Evolutionary conservation across 2,329 filamentous ascomycete genomes (phyloP).

Genomic region (Calonectria pseudoreteaudii): DNA sequence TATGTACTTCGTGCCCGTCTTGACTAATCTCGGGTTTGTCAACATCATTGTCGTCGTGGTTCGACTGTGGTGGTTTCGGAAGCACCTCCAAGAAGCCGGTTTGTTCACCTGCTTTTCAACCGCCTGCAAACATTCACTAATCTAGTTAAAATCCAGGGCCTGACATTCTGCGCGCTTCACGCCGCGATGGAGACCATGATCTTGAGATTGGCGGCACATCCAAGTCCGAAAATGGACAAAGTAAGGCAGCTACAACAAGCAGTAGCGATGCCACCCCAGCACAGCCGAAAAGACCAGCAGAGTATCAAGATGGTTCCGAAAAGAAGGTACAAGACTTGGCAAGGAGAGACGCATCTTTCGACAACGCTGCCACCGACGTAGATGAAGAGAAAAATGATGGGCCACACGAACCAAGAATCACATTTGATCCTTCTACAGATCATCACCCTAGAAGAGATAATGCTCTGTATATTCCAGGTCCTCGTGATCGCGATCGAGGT

Average conservation of each 20-base stretch:
- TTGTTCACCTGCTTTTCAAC: slow-evolving; percentile 5
- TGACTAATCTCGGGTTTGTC: slow-evolving; percentile 62
- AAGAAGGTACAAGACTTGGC: background rate
- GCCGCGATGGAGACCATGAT: background rate
- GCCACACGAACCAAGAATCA: slow-evolving; percentile 36
- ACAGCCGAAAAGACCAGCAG: background rate
- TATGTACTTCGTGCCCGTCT: slow-evolving; percentile 61
- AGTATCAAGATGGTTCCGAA: background rate
- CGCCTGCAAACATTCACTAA: background rate
- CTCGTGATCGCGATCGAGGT: slow-evolving; percentile 48
- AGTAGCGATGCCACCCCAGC: background rate
- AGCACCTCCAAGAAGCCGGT: slow-evolving; percentile 55
- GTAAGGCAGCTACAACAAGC: background rate
- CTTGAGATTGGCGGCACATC: slow-evolving; percentile 4
- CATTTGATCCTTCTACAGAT: slow-evolving; percentile 43
- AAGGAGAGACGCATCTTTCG: background rate
- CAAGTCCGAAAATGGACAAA: background rate
- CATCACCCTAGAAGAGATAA: slow-evolving; percentile 40
- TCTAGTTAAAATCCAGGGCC: slow-evolving; percentile 25
- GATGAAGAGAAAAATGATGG: slow-evolving; percentile 12
- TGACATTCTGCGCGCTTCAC: slow-evolving; percentile 21
- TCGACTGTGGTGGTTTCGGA: slow-evolving; percentile 61
- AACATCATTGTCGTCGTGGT: slow-evolving; percentile 62
- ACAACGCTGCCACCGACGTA: background rate
- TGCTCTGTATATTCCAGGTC: slow-evolving; percentile 47